Evolutionary conservation across 1,284 basidiomycete genomes (phyloP).

Genomic region (Schizopora paradoxa): DNA sequence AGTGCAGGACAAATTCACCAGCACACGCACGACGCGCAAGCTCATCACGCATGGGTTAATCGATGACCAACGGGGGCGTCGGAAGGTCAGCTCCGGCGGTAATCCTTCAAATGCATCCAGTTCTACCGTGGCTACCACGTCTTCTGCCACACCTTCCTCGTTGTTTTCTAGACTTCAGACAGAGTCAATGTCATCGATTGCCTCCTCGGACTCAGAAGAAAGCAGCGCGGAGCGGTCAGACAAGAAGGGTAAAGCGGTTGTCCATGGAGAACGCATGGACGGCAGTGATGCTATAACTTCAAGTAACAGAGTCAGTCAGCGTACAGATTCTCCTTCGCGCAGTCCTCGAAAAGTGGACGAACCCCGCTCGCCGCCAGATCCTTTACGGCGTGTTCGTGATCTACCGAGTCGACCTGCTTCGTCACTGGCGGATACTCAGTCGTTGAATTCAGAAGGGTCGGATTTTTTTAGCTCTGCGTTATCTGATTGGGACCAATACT

Average conservation of each 20-base stretch:
- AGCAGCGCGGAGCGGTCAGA: no score
- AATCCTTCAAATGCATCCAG: neutral
- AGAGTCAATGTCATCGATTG: no score
- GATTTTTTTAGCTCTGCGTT: conserved; percentile 16
- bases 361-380: conserved; percentile 14
- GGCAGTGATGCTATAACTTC: no score
- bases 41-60: conserved; percentile 63
- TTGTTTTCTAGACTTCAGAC: neutral
- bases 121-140: neutral
- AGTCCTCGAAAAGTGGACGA: no score
- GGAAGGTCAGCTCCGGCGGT: no score
- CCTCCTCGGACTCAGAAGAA: no score
- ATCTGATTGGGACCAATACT: conserved; percentile 15
- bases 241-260: no score
- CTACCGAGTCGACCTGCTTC: conserved; percentile 5
- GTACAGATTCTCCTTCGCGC: no score
- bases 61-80: no score
- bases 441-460: conserved; percentile 13
- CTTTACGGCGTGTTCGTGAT: neutral
- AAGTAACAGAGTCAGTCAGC: no score
- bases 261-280: no score
- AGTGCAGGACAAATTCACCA: conserved; percentile 73
- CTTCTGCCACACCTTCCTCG: neutral
- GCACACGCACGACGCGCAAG: conserved; percentile 64
- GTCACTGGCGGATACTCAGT: conserved; percentile 10